phyloP scores from a whole-genome alignment of 768 basidiomycete species.

The Hypsizygus marmoreus region DNA sequence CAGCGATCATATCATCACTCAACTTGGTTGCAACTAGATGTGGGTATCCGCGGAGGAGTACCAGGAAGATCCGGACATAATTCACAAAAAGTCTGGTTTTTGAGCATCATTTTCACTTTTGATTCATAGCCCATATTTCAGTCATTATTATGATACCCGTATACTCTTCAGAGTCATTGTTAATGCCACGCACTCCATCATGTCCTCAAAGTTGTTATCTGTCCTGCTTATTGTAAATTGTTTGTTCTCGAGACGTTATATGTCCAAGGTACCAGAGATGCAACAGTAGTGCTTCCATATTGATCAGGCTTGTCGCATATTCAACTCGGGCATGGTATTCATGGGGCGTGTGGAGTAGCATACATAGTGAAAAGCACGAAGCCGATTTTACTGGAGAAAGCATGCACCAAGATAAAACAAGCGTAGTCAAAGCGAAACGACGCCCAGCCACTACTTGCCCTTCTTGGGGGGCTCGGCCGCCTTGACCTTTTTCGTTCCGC shows the following conservation, averaged over 20 bases:
- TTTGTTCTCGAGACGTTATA: no score
- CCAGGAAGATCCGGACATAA: conserved; percentile 98
- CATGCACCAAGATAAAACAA: conserved; percentile 36
- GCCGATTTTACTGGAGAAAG: conserved; percentile 16
- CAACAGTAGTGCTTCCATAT: no score
- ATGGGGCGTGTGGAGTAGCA: conserved; percentile 19
- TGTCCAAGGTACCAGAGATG: no score
- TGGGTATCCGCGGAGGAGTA: conserved; percentile 99
- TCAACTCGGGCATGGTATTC: conserved; percentile 24
- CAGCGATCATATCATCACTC: conserved; percentile 13
- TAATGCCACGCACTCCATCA: not conserved
- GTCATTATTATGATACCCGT: conserved; percentile 31
- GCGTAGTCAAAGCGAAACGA: conserved; percentile 22
- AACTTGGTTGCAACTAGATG: conserved; percentile 61
- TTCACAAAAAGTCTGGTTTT: conserved; percentile 93
- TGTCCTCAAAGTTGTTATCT: no score
- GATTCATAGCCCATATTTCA: conserved; percentile 9
- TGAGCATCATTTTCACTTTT: conserved; percentile 33
- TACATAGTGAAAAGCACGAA: conserved; percentile 17
- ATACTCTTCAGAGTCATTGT: conserved; percentile 17
- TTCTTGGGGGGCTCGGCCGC: conserved; percentile 91
- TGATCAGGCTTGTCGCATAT: conserved; percentile 5
- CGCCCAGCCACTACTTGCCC: conserved; percentile 67
- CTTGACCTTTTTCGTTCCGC: conserved; percentile 95
- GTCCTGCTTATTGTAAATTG: no score